These are phyloP conservation scores for Nelumbo lutea DNA, from an alignment of 164 flowering plant species.

Conservation along the genomic window DNA sequence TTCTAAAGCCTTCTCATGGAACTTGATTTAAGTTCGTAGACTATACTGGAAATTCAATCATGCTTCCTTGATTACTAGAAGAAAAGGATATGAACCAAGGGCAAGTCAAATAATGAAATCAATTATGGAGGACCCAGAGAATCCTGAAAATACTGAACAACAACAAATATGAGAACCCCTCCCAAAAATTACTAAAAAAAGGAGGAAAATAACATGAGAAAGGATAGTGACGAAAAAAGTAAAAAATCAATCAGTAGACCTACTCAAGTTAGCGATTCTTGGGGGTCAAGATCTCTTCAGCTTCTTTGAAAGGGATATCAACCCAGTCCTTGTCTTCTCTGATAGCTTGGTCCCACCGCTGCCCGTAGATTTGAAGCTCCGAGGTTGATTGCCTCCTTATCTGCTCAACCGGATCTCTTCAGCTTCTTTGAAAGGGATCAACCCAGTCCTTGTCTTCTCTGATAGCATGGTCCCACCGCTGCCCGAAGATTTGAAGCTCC, in stretches of 20 bases:
- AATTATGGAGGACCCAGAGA: neutral
- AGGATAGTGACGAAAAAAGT: neutral
- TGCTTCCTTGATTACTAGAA: no score
- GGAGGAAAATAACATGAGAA: neutral
- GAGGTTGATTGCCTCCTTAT: slow-evolving; percentile 77
- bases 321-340: slow-evolving; percentile 69
- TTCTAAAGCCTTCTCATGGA: no score
- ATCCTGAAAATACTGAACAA: neutral
- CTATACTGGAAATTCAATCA: no score
- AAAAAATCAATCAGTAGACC: neutral
- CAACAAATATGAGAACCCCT: no score
- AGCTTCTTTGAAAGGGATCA: no score
- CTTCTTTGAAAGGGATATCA: slow-evolving; percentile 43
- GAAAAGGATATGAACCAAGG: no score
- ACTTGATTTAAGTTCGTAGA: no score
- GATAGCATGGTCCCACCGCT: no score
- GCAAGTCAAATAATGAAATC: no score
- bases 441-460: no score
- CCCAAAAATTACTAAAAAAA: no score
- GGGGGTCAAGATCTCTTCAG: neutral
- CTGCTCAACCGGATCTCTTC: slow-evolving; percentile 31
- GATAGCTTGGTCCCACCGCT: slow-evolving; percentile 75
- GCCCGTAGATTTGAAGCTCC: slow-evolving; percentile 58
- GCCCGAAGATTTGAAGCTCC: no score
- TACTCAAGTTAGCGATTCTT: neutral